A percentile compares a stretch with the other conserved stretches of the same genome.
These are phyloP conservation scores for Starmerella cellae DNA, from an alignment of 805 yeast genomes.

Conservation along the genomic window DNA sequence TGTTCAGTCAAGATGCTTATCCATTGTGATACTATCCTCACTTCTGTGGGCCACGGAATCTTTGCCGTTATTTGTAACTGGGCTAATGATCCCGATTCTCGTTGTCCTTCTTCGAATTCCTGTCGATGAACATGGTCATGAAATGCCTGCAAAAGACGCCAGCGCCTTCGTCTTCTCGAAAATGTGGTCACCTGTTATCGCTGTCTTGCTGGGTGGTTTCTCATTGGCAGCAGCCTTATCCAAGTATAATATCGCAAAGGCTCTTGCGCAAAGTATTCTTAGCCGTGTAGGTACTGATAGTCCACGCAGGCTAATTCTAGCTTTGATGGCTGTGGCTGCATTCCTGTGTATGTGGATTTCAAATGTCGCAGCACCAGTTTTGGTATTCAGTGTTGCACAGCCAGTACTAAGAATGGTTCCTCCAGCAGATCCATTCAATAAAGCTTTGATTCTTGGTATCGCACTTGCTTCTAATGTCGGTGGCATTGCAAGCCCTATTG, in stretches of 20 bases:
- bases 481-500: conserved; percentile 95
- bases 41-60: conserved; percentile 93
- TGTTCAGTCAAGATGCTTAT: conserved; percentile 66
- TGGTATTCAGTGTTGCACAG: conserved; percentile 81
- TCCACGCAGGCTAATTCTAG: conserved; percentile 61
- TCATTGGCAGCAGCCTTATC: conserved; percentile 90
- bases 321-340: conserved; percentile 76
- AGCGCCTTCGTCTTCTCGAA: conserved; percentile 64
- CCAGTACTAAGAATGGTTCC: conserved; percentile 79
- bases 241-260: conserved; percentile 77
- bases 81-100: conserved; percentile 67
- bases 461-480: conserved; percentile 89
- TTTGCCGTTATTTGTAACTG: conserved; percentile 80
- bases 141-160: conserved; percentile 54
- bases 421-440: conserved; percentile 60
- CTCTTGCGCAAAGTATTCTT: conserved; percentile 67
- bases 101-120: conserved; percentile 59
- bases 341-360: conserved; percentile 91
- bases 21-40: conserved; percentile 68
- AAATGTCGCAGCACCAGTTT: conserved; percentile 93
- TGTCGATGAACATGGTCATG: conserved; percentile 20
- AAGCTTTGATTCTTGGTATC: conserved; percentile 76
- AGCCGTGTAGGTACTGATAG: conserved; percentile 66
- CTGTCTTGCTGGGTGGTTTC: conserved; percentile 85
- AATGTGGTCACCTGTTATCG: conserved; percentile 93